phyloP scores from a whole-genome alignment of 352 stramenopile genomes.

The Globisporangium abappressorium region DNA sequence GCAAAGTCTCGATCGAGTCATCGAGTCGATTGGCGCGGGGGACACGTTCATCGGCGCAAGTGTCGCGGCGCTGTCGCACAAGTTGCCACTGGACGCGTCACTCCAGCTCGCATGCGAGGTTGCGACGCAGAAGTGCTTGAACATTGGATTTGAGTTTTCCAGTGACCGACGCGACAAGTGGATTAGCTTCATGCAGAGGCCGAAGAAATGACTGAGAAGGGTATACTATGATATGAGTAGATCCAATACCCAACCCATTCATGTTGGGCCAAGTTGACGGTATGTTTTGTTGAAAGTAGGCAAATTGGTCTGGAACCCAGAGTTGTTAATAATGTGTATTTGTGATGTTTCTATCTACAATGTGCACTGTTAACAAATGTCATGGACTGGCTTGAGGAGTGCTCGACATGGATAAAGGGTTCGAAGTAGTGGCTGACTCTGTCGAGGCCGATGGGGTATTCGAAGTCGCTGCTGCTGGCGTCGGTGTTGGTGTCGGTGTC shows the following conservation, averaged over 20 bases:
- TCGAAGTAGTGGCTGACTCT: neutral
- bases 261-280: neutral
- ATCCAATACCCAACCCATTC: neutral
- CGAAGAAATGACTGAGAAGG: neutral
- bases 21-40: conserved; percentile 73
- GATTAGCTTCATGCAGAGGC: neutral
- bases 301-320: neutral
- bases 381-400: neutral
- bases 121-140: conserved; percentile 56
- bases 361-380: neutral
- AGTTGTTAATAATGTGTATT: neutral
- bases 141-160: conserved; percentile 48
- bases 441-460: neutral
- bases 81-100: conserved; percentile 26
- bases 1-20: conserved; percentile 27
- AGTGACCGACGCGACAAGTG: conserved; percentile 21
- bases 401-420: neutral
- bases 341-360: conserved; percentile 1
- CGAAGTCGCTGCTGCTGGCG: neutral
- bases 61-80: conserved; percentile 41
- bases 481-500: neutral
- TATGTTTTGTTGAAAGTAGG: neutral
- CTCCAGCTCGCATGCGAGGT: conserved; percentile 50
- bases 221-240: neutral
- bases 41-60: conserved; percentile 71